Percentiles rank a stretch among this genome's conserved stretches.
Evolutionary conservation across 2,329 filamentous ascomycete genomes (phyloP).

Genomic region (Aspergillus sp.): DNA sequence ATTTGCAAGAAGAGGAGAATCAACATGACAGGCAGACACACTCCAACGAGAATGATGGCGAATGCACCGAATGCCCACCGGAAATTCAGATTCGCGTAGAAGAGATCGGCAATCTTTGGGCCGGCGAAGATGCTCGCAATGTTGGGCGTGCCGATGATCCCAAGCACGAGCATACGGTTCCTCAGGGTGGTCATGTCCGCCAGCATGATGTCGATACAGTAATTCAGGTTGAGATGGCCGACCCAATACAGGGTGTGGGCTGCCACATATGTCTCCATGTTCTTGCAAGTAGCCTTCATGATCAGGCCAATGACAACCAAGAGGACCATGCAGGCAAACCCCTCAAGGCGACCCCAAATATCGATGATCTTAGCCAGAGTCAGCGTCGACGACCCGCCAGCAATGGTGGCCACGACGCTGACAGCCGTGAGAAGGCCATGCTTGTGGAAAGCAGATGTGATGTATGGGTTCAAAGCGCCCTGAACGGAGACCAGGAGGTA

Average conservation of each 20-base stretch:
- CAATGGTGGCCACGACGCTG: not conserved
- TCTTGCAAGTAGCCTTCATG: conserved; percentile 61
- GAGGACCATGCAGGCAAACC: conserved; percentile 40
- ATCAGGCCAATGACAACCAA: conserved; percentile 52
- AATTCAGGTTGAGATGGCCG: conserved; percentile 36
- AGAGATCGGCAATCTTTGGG: conserved; percentile 50
- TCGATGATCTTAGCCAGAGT: conserved; percentile 3
- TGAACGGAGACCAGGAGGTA: not conserved
- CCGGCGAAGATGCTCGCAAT: conserved; percentile 60
- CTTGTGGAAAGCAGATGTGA: not conserved
- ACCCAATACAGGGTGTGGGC: conserved; percentile 39
- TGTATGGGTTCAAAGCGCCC: conserved; percentile 1
- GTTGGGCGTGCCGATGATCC: conserved; percentile 58
- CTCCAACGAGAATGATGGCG: conserved; percentile 55
- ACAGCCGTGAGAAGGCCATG: not conserved
- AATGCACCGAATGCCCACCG: conserved; percentile 63
- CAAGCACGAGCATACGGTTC: conserved; percentile 58
- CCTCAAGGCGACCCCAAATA: conserved; percentile 1
- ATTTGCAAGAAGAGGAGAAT: conserved; percentile 54
- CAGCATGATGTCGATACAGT: conserved; percentile 56
- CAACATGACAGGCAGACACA: conserved; percentile 53
- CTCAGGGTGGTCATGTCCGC: conserved; percentile 59
- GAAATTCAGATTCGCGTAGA: conserved; percentile 48
- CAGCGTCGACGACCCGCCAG: not conserved
- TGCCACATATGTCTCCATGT: conserved; percentile 62